phyloP scores from a whole-genome alignment of 208 protist genomes.

The Crithidia mellificae region DNA sequence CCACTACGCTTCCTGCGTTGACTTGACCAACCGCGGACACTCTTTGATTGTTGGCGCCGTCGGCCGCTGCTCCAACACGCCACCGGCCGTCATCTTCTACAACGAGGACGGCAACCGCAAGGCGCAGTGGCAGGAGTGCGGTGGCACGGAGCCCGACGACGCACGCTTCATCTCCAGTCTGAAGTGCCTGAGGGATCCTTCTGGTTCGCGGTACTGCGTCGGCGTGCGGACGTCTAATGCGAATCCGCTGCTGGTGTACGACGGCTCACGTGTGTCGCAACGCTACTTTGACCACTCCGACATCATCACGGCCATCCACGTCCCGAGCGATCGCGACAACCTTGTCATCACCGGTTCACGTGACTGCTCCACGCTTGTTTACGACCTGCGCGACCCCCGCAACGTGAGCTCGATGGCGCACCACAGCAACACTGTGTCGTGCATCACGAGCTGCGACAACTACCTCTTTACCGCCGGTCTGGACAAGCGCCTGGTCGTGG shows the following conservation, averaged over 20 bases:
- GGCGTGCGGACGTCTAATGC: conserved; percentile 43
- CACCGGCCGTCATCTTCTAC: conserved; percentile 83
- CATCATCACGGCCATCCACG: conserved; percentile 81
- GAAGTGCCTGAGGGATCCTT: conserved; percentile 46
- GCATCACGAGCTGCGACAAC: conserved; percentile 75
- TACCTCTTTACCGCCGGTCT: conserved; percentile 84
- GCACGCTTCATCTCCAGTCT: conserved; percentile 80
- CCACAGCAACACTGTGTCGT: conserved; percentile 77
- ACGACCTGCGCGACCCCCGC: conserved; percentile 60
- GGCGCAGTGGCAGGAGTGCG: conserved; percentile 77
- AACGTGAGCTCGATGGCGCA: conserved; percentile 48
- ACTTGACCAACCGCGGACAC: conserved; percentile 72
- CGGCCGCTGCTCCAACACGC: conserved; percentile 41
- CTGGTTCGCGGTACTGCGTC: conserved; percentile 59
- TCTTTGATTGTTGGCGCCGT: conserved; percentile 79
- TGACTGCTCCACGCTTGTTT: conserved; percentile 81
- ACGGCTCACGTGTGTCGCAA: conserved; percentile 56
- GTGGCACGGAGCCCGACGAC: conserved; percentile 67
- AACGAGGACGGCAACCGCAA: conserved; percentile 50
- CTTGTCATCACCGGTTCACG: conserved; percentile 81
- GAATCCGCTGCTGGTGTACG: conserved; percentile 70
- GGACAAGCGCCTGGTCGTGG: conserved; percentile 71
- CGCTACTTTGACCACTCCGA: conserved; percentile 84
- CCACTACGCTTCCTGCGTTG: conserved; percentile 86
- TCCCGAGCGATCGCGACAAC: conserved; percentile 64